Evolutionary conservation across 1,284 basidiomycete genomes (phyloP), one percentile per base, ranked within the genome.

Genomic region (Fomitopsis schrenkii): DNA sequence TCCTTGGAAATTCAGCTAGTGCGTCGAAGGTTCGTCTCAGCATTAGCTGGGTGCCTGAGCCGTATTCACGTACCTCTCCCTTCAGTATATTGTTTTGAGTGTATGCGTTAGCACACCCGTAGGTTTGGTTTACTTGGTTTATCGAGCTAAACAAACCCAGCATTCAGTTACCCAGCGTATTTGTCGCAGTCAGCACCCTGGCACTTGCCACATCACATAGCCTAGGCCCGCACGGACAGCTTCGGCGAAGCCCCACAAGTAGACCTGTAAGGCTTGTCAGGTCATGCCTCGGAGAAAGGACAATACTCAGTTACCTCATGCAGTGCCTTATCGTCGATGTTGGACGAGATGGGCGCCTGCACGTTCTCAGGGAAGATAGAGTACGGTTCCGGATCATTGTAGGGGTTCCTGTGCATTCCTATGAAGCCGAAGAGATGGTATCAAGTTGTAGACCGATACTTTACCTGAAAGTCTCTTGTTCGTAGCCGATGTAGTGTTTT

Each of bases 1-100:
- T 70, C 90, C 90, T 65, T 86, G 84, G 76, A 90, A 93, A 0
- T 54, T 54, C 5, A 54, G 52, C 52, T 54, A 6, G 38, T 15
- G 35, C 10, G 5, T 6, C 38, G 38, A 17, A 17, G 17, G 19
- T 14, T 28, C 5, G 17, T 12, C 35, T 22, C 9, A 17, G n/a
- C 12, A 3, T 17, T 2, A 22, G 22, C 22, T 22, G 22, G 22
- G 22, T 22, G 22, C 10, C 35, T 40, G 38, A 40, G 5, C 35
- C 7, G 10, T 7, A 36, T 40, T 33, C 3, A 50, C 84, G 85
- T 58, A 89, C 80, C 72, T 93, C 90, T n/a, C 80, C 80, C 75
- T 93, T 93, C 58, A 92, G 74, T 26, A 90, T 76, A 17, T 83
- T 83, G 70, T 91, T 92, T 63, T 90, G 73, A 6, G 81, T 80